A percentile compares a stretch with the other conserved stretches of the same genome.
Conservation (phyloP, 2,329 filamentous ascomycete species). For the Aspergillus piperis region DNA sequence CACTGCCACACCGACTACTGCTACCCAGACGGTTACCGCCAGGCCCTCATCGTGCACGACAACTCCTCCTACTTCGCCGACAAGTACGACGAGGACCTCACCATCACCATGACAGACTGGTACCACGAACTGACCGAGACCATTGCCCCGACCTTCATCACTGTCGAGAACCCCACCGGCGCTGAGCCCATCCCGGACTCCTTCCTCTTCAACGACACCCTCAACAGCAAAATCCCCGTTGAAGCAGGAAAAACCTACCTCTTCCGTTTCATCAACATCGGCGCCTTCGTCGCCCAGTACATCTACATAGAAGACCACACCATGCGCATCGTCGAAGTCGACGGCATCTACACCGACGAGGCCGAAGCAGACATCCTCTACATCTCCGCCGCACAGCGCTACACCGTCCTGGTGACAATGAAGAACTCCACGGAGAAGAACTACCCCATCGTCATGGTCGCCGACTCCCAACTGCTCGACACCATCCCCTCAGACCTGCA, state of each 20-base stretch:
- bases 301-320: slow-evolving; percentile 56
- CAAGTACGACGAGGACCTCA: slow-evolving; percentile 61
- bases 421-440: slow-evolving; percentile 63
- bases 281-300: slow-evolving; percentile 63
- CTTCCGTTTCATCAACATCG: slow-evolving; percentile 73
- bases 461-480: slow-evolving; percentile 33
- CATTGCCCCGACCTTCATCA: slow-evolving; percentile 47
- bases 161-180: slow-evolving; percentile 55
- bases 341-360: slow-evolving; percentile 68
- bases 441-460: slow-evolving; percentile 59
- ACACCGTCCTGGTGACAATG: slow-evolving; percentile 58
- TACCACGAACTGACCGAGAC: slow-evolving; percentile 66
- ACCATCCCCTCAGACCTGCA: slow-evolving; percentile 37
- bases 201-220: slow-evolving; percentile 68
- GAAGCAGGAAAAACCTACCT: slow-evolving; percentile 70
- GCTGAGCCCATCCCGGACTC: slow-evolving; percentile 68
- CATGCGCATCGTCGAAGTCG: slow-evolving; percentile 71
- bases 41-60: slow-evolving; percentile 67
- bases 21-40: slow-evolving; percentile 69
- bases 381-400: slow-evolving; percentile 67
- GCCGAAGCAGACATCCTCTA: slow-evolving; percentile 65
- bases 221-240: slow-evolving; percentile 59
- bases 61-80: slow-evolving; percentile 51
- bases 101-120: slow-evolving; percentile 71
- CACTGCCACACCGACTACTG: slow-evolving; percentile 67